A percentile compares a stretch with the other conserved stretches of the same genome.
phyloP scores from a whole-genome alignment of 495 filamentous ascomycete genomes.

The Penicillium coffeae region DNA sequence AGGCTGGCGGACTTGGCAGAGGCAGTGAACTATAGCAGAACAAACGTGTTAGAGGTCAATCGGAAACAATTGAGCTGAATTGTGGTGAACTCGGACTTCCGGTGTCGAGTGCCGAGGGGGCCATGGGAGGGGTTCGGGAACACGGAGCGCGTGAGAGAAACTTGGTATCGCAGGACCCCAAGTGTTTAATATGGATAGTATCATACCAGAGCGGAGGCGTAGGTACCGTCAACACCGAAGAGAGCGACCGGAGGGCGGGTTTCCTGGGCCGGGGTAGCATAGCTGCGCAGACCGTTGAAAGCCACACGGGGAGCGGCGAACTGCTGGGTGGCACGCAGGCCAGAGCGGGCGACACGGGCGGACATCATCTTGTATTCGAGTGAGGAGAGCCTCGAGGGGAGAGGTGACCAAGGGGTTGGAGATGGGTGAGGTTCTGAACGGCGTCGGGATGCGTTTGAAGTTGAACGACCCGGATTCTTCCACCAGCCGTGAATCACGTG shows the following conservation, averaged over 20 bases:
- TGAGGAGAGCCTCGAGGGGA: conserved; percentile 26
- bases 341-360: conserved; percentile 46
- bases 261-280: conserved; percentile 68
- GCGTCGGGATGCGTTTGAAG: conserved; percentile 27
- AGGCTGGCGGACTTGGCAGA: conserved; percentile 81
- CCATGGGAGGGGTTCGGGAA: conserved; percentile 14
- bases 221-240: conserved; percentile 95
- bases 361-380: conserved; percentile 38
- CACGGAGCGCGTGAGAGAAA: conserved; percentile 28
- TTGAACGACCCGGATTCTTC: conserved; percentile 39
- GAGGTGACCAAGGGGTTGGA: conserved; percentile 19
- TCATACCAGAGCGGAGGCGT: conserved; percentile 92
- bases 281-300: conserved; percentile 56
- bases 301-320: conserved; percentile 45
- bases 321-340: conserved; percentile 49
- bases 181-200: conserved; percentile 3
- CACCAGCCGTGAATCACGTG: conserved; percentile 37
- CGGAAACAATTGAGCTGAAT: neutral
- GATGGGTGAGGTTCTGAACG: conserved; percentile 27
- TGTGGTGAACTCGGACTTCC: conserved; percentile 7
- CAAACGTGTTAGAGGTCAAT: conserved; percentile 3
- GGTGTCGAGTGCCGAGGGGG: conserved; percentile 13
- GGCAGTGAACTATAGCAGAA: conserved; percentile 75
- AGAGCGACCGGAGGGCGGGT: conserved; percentile 83
- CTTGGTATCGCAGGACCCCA: conserved; percentile 3